Conservation (phyloP, 2,329 filamentous ascomycete genomes). For the Fusarium miscanthi region DNA sequence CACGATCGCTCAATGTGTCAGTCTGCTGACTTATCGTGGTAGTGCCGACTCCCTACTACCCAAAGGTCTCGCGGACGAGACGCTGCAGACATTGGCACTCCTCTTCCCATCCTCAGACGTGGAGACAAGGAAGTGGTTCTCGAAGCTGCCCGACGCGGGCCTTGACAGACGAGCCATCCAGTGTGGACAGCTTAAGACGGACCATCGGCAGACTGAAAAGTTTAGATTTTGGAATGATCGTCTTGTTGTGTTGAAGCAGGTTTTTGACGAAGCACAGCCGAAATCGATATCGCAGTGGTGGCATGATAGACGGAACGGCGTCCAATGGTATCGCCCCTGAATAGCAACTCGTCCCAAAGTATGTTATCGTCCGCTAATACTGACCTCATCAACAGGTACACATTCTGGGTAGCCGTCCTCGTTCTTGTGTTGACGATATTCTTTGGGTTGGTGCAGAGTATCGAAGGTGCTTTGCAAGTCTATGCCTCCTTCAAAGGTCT, state of each 20-base stretch:
- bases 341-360: not conserved
- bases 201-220: not conserved
- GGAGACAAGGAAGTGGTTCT: not conserved
- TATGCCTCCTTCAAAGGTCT: not conserved
- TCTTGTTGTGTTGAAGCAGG: not conserved
- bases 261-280: not conserved
- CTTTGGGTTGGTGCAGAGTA: constrained; percentile 4
- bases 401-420: constrained; percentile 1
- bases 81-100: not conserved
- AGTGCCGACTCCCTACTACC: not conserved
- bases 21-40: not conserved
- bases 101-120: not conserved
- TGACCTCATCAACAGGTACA: not conserved
- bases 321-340: not conserved
- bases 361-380: not conserved
- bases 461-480: constrained; percentile 7
- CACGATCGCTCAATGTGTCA: not conserved
- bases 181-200: not conserved
- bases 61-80: not conserved
- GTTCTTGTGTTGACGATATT: constrained; percentile 7
- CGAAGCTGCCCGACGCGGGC: accelerated
- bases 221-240: not conserved
- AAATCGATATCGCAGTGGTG: not conserved
- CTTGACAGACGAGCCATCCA: not conserved
- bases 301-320: not conserved